Evolutionary conservation across 2,329 filamentous ascomycete genomes (phyloP), one percentile per base, ranked within the genome.

Genomic region (Graphilbum fragrans): DNA sequence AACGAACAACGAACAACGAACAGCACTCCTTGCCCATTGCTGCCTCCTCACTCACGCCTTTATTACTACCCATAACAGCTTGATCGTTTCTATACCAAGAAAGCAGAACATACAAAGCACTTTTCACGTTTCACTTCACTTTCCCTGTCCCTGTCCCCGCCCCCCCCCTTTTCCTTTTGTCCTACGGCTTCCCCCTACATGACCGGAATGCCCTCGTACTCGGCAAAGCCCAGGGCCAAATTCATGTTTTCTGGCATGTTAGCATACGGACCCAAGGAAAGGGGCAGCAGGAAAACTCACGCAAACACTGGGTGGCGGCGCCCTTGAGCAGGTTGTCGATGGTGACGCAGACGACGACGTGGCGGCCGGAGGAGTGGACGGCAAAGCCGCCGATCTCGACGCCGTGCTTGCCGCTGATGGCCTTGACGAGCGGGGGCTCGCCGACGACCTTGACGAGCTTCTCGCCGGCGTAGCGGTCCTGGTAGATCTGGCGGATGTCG

Each of bases 311-410:
- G 11, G 88, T 94, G 7, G 85, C 85, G 41, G 88, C 88, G 45
- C 88, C 88, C 75, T 95, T 95, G 53, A 92, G 71, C 51, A 95
- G 65, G 63, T 95, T 94, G 63, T 95, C 88, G 54, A 95, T 94
- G 3, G 85, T 94, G 17, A 82, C 85, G 57, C 88, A 93, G 48
- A 96, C 76, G n/a, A 96, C 90, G 1, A 93, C 88, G 39, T 92
- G 74, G 74, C 87, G 92, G 44, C 90, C 90, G 19, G 76, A 79
- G 51, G 76, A 86, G 64, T 95, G 82, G 32, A 95, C 86, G n/a
- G 86, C 87, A 55, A 96, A 96, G 0, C 85, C 88, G 45, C 92
- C 92, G 60, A 98, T 87, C 65, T 96, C 88, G 4, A 94, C 82
- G 19, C 85, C 82, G 58, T 96, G 90, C 65, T 82, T 85, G 48